These are phyloP conservation scores for Piper longum DNA, from an alignment of 164 flowering plant species.

Conservation along the genomic window DNA sequence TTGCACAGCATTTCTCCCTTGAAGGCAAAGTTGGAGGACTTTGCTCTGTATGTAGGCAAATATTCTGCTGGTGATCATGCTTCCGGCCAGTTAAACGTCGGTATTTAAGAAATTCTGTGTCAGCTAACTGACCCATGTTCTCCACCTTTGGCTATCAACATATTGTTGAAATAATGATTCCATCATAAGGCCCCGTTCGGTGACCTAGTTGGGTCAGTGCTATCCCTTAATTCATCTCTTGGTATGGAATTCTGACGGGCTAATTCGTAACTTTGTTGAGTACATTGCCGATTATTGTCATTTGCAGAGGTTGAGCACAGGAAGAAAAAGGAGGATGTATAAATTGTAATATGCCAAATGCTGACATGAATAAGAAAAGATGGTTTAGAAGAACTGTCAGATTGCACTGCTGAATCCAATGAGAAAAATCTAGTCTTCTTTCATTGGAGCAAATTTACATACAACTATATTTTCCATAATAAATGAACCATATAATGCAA, in stretches of 20 bases:
- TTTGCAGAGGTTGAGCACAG: constrained; percentile 47
- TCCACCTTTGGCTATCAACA: too few species aligned
- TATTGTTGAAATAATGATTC: not conserved
- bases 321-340: constrained; percentile 87
- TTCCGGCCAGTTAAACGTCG: too few species aligned
- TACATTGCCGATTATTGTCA: constrained; percentile 14
- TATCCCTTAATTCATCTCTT: constrained; percentile 14
- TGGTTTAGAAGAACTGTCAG: not conserved
- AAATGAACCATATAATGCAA: too few species aligned
- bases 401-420: not conserved
- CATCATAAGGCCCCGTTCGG: not conserved
- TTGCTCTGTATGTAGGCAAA: too few species aligned
- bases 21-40: too few species aligned
- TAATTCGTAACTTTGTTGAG: constrained; percentile 31
- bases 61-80: too few species aligned
- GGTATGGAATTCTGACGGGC: constrained; percentile 53
- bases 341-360: constrained; percentile 74
- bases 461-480: too few species aligned
- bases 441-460: not conserved
- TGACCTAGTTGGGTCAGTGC: not conserved
- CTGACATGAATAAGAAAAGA: constrained; percentile 29
- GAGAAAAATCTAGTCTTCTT: not conserved
- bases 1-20: too few species aligned
- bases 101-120: too few species aligned
- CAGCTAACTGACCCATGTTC: too few species aligned